Conservation (phyloP, 148 eudicot species). For the Arctostaphylos glauca region DNA sequence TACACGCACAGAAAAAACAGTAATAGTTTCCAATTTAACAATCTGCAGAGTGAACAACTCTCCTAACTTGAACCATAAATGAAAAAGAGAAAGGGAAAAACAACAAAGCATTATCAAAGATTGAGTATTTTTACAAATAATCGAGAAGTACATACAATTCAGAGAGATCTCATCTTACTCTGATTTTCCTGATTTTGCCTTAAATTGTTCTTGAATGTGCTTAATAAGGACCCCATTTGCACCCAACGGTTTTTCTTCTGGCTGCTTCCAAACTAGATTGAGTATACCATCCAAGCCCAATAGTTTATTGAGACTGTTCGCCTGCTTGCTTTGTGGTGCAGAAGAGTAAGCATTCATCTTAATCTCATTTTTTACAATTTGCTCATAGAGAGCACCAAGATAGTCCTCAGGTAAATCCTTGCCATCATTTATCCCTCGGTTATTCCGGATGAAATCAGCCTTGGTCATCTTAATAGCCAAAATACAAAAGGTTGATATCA, state of each 20-base stretch:
- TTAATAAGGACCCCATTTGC: slow-evolving; percentile 83
- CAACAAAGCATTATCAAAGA: not conserved
- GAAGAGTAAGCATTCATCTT: slow-evolving; percentile 89
- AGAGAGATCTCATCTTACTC: slow-evolving; percentile 57
- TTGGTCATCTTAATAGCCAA: slow-evolving; percentile 67
- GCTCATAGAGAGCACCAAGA: slow-evolving; percentile 84
- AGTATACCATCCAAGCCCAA: slow-evolving; percentile 95
- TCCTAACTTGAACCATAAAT: not conserved
- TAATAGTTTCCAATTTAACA: not conserved
- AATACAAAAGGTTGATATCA: slow-evolving; percentile 21
- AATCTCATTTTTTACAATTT: slow-evolving; percentile 90
- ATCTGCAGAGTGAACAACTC: not conserved
- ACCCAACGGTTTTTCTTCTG: slow-evolving; percentile 92
- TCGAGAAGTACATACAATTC: not conserved
- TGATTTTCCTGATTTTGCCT: slow-evolving; percentile 84
- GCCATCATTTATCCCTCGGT: slow-evolving; percentile 96
- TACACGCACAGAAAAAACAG: not conserved
- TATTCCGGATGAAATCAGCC: slow-evolving; percentile 94
- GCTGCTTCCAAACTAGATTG: slow-evolving; percentile 91
- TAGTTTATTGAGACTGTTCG: slow-evolving; percentile 75
- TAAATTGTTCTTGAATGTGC: slow-evolving; percentile 97
- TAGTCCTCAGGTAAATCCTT: slow-evolving; percentile 93
- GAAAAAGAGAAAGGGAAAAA: not conserved
- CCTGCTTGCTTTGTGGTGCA: slow-evolving; percentile 88
- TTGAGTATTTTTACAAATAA: not conserved